Evolutionary conservation across 441 rosid species (phyloP).

Genomic region (Aleurites moluccanus): DNA sequence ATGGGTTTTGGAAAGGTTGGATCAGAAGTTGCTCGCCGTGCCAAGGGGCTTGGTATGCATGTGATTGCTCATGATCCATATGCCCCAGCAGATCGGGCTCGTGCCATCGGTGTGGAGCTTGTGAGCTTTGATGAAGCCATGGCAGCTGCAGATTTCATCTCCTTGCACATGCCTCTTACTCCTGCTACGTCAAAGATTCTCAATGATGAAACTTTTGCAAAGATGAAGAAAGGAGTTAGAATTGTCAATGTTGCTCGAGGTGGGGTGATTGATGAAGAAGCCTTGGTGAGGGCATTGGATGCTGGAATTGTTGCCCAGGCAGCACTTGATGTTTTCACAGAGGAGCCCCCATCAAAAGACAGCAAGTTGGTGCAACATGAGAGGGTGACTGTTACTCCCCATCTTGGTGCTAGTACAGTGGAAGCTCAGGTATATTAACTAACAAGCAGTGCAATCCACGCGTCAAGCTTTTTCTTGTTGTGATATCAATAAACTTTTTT

Average conservation of each 20-base stretch:
- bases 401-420: constrained; percentile 95
- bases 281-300: constrained; percentile 84
- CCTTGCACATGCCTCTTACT: constrained; percentile 96
- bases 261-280: constrained; percentile 95
- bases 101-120: constrained; percentile 80
- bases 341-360: constrained; percentile 77
- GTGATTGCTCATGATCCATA: constrained; percentile 96
- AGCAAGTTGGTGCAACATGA: constrained; percentile 85
- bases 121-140: constrained; percentile 88
- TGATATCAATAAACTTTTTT: constrained; percentile 8
- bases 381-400: constrained; percentile 85
- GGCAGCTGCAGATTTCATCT: constrained; percentile 79
- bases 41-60: constrained; percentile 96
- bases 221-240: constrained; percentile 95
- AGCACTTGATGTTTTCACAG: constrained; percentile 91
- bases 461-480: neutral
- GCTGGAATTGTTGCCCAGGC: constrained; percentile 93
- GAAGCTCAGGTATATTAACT: constrained; percentile 79
- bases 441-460: neutral
- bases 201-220: constrained; percentile 77
- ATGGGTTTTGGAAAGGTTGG: constrained; percentile 95
- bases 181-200: constrained; percentile 71
- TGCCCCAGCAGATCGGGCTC: constrained; percentile 88
- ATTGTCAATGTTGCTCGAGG: constrained; percentile 95
- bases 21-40: constrained; percentile 85